Percentiles rank a stretch among this genome's conserved stretches.
These are phyloP conservation scores for Yamadazyma takamatsuzukensis DNA, from an alignment of 805 yeast genomes.

Conservation along the genomic window DNA sequence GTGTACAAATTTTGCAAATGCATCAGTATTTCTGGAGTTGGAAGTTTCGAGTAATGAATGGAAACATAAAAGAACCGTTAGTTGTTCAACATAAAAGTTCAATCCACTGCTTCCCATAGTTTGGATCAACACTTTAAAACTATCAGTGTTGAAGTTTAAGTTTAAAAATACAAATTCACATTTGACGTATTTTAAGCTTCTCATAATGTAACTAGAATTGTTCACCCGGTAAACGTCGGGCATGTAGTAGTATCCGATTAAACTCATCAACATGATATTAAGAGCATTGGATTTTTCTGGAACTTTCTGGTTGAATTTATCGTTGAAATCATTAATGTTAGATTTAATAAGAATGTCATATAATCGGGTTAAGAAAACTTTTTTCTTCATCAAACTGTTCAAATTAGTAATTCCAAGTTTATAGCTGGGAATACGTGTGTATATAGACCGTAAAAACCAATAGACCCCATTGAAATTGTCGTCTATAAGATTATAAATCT, in stretches of 20 bases:
- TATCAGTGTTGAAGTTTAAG: slow-evolving; percentile 10
- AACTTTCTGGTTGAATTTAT: slow-evolving; percentile 4
- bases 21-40: no score
- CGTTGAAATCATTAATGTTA: slow-evolving; percentile 6
- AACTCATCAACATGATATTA: slow-evolving; percentile 26
- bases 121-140: slow-evolving; percentile 9
- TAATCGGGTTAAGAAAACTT: slow-evolving; percentile 28
- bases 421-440: slow-evolving; percentile 48
- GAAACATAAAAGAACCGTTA: slow-evolving; percentile 22
- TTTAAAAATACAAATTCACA: slow-evolving; percentile 22
- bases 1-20: no score
- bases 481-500: slow-evolving; percentile 36
- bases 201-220: slow-evolving; percentile 17
- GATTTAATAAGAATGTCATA: slow-evolving; percentile 15
- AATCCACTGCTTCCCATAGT: slow-evolving; percentile 8
- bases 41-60: slow-evolving; percentile 12
- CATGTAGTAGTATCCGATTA: slow-evolving; percentile 40
- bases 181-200: slow-evolving; percentile 19
- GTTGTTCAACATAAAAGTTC: slow-evolving; percentile 19
- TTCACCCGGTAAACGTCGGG: slow-evolving; percentile 28
- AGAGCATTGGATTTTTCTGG: slow-evolving; percentile 14
- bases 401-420: slow-evolving; percentile 47
- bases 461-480: slow-evolving; percentile 47
- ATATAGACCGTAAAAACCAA: slow-evolving; percentile 53
- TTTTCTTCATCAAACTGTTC: slow-evolving; percentile 31